Evolutionary conservation across 768 basidiomycete species (phyloP), one percentile per base, ranked within the genome.

Genomic region (Phanerochaete carnosa): DNA sequence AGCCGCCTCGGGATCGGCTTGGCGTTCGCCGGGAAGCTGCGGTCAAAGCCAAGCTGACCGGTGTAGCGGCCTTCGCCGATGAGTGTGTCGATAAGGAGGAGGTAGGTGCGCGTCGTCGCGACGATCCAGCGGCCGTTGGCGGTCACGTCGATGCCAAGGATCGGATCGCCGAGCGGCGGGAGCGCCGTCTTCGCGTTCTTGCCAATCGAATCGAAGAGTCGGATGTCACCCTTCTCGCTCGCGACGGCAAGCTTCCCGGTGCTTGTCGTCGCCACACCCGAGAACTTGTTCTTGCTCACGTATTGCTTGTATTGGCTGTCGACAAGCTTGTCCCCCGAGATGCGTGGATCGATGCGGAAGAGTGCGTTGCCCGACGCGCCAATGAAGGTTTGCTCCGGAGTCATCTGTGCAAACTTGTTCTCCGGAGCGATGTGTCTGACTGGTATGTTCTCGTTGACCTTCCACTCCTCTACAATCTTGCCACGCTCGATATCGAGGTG

Each of bases 111-210:
- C 53, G 94, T 97, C 45, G 97, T 99, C 13, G 95, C 96, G 30
- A 99, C 90, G 55, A 99, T 84, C 83, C 89, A 99, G 54, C 94
- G 87, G 54, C 97, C 97, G 70, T 93, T 87, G 26, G 94, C 91
- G 8, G 95, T 94, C 12, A 92, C 92, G 75, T 99, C 97, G 55
- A 99, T 83, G 35, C 97, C 97, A 54, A 92, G 74, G 68, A 99
- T 98, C 47, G 96, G 92, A 75, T 97, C 95, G 15, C 97, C 97
- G 22, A 98, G 80, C 46, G 95, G 92, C 33, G 95, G 95, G 35
- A 99, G 77, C 13, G 95, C 94, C 12, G 97, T 99, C 85, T 99
- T 99, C 29, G 97, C 97, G 69, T 94, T 98, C 83, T 98, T 99
- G 46, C 97, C 97, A 65, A 99, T 90, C 50, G 89, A 81, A 74